These are phyloP conservation scores for Cutaneotrichosporon sp. DNA, from an alignment of 1,284 basidiomycete genomes.

Conservation along the genomic window DNA sequence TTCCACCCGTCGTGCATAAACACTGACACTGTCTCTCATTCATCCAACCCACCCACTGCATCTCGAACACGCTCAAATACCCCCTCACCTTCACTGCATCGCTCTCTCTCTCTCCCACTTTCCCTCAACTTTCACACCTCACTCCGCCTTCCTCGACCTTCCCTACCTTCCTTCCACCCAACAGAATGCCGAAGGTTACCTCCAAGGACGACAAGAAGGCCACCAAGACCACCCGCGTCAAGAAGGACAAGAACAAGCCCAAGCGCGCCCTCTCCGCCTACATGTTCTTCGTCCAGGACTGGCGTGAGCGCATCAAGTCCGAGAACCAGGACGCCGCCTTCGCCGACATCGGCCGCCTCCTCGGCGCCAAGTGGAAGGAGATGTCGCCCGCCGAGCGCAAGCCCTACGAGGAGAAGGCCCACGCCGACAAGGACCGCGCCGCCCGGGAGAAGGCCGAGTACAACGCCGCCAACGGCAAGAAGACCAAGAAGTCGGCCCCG, in stretches of 20 bases:
- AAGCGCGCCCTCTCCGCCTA: slow-evolving; percentile 80
- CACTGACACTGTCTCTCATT: slow-evolving; percentile 4
- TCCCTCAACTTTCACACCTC: neutral
- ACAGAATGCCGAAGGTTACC: slow-evolving; percentile 63
- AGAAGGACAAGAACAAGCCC: slow-evolving; percentile 52
- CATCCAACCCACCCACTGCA: neutral
- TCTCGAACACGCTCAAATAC: neutral
- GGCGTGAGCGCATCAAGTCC: slow-evolving; percentile 89
- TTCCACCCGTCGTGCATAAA: neutral
- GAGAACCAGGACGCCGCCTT: slow-evolving; percentile 95
- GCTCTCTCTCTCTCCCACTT: neutral
- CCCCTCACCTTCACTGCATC: neutral
- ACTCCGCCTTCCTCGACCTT: neutral
- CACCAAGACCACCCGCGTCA: slow-evolving; percentile 61
- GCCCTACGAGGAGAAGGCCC: slow-evolving; percentile 89
- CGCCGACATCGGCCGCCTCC: slow-evolving; percentile 86
- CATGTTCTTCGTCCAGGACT: slow-evolving; percentile 98
- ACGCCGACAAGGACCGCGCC: slow-evolving; percentile 75
- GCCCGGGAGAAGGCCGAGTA: slow-evolving; percentile 60
- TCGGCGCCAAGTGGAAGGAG: slow-evolving; percentile 89
- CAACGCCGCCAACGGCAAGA: slow-evolving; percentile 56
- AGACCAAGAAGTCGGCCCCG: slow-evolving; percentile 21
- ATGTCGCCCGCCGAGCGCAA: slow-evolving; percentile 81
- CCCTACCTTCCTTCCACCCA: too few relatives aligned
- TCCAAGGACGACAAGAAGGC: slow-evolving; percentile 68